Conservation (phyloP, 257 asterid species). For the Vinca minor region DNA sequence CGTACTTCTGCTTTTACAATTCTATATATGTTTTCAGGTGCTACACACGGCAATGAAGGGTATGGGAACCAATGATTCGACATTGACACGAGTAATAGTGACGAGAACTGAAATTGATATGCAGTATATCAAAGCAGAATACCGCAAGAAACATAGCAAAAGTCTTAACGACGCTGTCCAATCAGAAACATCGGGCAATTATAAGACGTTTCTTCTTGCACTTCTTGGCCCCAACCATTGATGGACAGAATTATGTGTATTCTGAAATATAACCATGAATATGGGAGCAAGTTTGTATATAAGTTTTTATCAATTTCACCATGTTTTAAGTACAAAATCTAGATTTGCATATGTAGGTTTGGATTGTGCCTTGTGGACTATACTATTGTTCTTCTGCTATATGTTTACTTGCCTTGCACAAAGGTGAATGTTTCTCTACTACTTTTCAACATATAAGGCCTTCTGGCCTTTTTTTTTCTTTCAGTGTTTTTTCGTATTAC, state of each 20-base stretch:
- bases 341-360: no score
- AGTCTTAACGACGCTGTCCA: conserved; percentile 55
- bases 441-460: no score
- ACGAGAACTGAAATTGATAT: conserved; percentile 86
- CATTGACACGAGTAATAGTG: conserved; percentile 58
- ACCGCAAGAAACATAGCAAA: conserved; percentile 64
- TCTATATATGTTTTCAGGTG: conserved; percentile 29
- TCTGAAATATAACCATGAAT: neutral
- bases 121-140: conserved; percentile 80
- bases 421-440: no score
- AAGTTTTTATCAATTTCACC: no score
- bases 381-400: no score
- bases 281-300: neutral
- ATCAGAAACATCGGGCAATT: conserved; percentile 69
- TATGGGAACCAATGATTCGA: conserved; percentile 69
- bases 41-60: conserved; percentile 88
- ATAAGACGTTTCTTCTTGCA: conserved; percentile 58
- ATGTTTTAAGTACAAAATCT: neutral
- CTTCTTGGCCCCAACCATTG: conserved; percentile 55
- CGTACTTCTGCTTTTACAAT: neutral
- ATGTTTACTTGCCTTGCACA: no score
- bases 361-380: no score
- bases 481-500: no score
- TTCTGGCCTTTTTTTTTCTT: no score
- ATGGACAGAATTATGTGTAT: conserved; percentile 10